Evolutionary conservation across 495 filamentous ascomycete genomes (phyloP), one percentile per base, ranked within the genome.

Genomic region (Talaromyces ruber): DNA sequence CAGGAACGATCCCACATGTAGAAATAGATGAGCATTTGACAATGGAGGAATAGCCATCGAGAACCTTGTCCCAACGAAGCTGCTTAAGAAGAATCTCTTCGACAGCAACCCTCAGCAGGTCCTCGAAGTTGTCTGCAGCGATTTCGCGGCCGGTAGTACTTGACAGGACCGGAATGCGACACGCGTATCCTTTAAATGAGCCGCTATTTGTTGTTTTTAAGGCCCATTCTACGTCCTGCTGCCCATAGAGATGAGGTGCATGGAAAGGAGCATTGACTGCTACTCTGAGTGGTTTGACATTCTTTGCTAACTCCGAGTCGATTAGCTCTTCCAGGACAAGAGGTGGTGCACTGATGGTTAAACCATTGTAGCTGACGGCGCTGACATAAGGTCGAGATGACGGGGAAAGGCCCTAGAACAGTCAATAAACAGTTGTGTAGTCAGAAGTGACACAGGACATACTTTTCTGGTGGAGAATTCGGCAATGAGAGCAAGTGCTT

Each of bases 221-320:
- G 51, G 93, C 84, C 58, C 80, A 80, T 47, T 83, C 79, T 43
- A 89, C 75, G 64, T 92, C 84, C 14, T 76, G 75, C 16, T 75
- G 62, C 6, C 77, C 77, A 72, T 91, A 88, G 8, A 95, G 73
- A 70, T 95, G 90, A 1, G 79, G 65, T 12, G 91, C 89, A 74
- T 96, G 92, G 66, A 91, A 95, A 1, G 91, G 89, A 1, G 87
- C 91, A 64, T 88, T 86, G 22, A 95, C 84, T 0, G 89, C 85
- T 50, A 89, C 83, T n/a, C 80, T 80, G 5, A 82, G 79, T 2
- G 81, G 81, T 65, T 86, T 86, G 57, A 80, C 71, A 3, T 80
- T 74, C 58, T 80, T 78, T 28, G 88, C 73, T 9, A 79, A 64
- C 18, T 76, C 72, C n/a, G 72, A 68, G 29, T 81, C 73, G 64